These are phyloP conservation scores for Brassica carinata DNA, from an alignment of 345 rosid genomes.

Conservation along the genomic window DNA sequence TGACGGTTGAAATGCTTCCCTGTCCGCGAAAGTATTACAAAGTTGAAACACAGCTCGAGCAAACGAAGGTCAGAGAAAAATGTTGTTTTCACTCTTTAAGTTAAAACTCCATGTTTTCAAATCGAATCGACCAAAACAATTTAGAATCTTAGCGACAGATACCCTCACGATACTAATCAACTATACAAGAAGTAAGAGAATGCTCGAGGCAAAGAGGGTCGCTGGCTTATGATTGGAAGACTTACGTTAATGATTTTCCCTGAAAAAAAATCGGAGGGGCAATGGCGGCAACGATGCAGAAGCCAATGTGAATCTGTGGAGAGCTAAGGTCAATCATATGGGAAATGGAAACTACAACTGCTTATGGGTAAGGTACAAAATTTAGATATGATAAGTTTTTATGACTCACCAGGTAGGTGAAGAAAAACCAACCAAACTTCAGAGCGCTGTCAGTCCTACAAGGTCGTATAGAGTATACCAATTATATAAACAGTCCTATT, in stretches of 20 bases:
- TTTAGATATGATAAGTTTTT: background rate
- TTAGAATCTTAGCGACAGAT: background rate
- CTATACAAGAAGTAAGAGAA: constrained; percentile 4
- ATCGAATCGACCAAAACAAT: background rate
- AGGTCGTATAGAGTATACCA: constrained; percentile 26
- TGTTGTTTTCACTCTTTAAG: background rate
- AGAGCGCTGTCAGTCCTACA: constrained; percentile 98
- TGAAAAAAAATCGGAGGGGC: constrained; percentile 96
- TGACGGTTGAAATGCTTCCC: background rate
- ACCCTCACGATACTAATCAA: constrained; percentile 2
- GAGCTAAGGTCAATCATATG: constrained; percentile 16
- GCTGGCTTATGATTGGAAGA: constrained; percentile 18
- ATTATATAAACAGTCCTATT: background rate
- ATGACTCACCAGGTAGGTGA: constrained; percentile 84
- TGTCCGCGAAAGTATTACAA: background rate
- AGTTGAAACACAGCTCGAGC: constrained; percentile 1
- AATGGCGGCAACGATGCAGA: constrained; percentile 96
- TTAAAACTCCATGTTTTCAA: background rate
- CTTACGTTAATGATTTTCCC: constrained; percentile 99
- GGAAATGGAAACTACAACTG: background rate
- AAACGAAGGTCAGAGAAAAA: background rate
- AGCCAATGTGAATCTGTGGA: constrained; percentile 83
- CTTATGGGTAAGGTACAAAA: background rate
- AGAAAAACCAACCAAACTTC: constrained; percentile 95
- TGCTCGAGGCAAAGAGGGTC: background rate